Conservation (phyloP, 345 rosid species). For the Geranium rotundifolium region DNA sequence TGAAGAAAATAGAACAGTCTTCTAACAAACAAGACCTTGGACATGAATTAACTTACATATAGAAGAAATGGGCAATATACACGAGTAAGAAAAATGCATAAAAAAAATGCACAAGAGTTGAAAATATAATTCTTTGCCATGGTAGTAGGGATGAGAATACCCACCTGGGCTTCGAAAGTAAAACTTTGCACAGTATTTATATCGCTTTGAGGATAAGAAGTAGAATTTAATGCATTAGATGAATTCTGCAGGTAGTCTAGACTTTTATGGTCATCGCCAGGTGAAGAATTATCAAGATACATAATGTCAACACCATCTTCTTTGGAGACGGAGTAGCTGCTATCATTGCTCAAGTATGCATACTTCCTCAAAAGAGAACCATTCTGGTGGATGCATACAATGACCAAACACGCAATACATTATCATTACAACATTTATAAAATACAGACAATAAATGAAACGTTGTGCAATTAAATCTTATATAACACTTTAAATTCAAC, state of each 20-base stretch:
- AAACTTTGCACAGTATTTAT: conserved; percentile 40
- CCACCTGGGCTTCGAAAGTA: conserved; percentile 91
- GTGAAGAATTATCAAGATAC: conserved; percentile 37
- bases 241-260: conserved; percentile 25
- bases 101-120: background rate
- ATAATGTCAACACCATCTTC: conserved; percentile 84
- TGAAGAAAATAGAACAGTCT: background rate
- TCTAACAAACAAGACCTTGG: too few species aligned
- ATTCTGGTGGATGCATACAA: conserved; percentile 44
- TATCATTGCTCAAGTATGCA: conserved; percentile 78
- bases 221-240: conserved; percentile 24
- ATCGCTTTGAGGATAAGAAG: conserved; percentile 30
- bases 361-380: conserved; percentile 75
- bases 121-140: too few species aligned
- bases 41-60: too few species aligned
- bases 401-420: background rate
- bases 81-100: background rate
- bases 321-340: conserved; percentile 69
- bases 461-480: background rate
- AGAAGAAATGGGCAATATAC: background rate
- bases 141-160: too few species aligned
- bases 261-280: conserved; percentile 33
- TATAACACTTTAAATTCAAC: too few species aligned
- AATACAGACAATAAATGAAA: conserved; percentile 3
- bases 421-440: conserved; percentile 2